phyloP scores from a whole-genome alignment of 305 asterid genomes.

The Solanum hybrid region DNA sequence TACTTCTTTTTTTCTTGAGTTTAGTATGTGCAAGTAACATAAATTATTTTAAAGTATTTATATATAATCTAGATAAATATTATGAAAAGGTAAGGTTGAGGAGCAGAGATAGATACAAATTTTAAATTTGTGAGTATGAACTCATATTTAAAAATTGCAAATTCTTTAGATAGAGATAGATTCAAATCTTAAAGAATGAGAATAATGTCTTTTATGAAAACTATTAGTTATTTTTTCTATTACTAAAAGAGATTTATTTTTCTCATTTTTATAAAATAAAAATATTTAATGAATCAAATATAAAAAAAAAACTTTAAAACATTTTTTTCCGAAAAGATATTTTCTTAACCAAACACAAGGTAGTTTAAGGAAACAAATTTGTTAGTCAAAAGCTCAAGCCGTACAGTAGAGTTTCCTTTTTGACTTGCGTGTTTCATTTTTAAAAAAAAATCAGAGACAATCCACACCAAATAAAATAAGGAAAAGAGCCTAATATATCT shows the following conservation, averaged over 20 bases:
- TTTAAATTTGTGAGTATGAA: no score
- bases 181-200: not conserved
- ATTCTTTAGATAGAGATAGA: not conserved
- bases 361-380: not conserved
- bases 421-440: not conserved
- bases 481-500: no score
- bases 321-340: no score
- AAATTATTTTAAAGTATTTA: no score
- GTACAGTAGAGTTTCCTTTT: not conserved
- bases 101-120: not conserved
- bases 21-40: not conserved
- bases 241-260: not conserved
- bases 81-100: no score
- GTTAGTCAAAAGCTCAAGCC: not conserved
- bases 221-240: not conserved
- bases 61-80: no score
- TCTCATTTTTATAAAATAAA: no score
- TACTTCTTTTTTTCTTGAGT: not conserved
- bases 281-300: not conserved
- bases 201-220: not conserved
- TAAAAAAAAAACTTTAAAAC: no score
- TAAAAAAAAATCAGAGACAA: not conserved
- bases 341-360: no score
- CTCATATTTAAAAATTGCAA: no score
- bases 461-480: not conserved